Base-by-base conservation (phyloP, 208 protist genomes). In the Balamuthia mandrillaris region DNA sequence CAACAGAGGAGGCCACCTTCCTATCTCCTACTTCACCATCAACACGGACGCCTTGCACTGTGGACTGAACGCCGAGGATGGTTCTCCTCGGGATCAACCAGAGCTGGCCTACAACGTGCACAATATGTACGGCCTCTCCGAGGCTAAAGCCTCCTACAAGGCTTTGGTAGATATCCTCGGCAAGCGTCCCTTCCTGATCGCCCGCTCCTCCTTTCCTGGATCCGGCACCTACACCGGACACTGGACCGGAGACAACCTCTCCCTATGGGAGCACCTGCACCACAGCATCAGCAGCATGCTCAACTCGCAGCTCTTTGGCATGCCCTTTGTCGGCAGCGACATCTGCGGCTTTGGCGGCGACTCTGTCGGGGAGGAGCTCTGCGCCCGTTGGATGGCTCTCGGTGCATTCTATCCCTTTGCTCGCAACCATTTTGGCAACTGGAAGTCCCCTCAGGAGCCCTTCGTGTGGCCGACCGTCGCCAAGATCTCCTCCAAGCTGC, bases 191-290 rank as follows among this genome's bases (percentile, higher is more conserved):
- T 90, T 94, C 18, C 61, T 94, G 18, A 77, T 93, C 21, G 83
- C 39, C 24, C 54, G 92, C 29, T 87, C 81, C 24, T 84, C 87
- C 9, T 93, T 66, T 39, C 58, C 89, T 31, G 85, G 86, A 21
- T n/a, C 63, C 14, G 89, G 90, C 4, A 2, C 3, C 10, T 45
- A 91, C 21, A 49, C 41, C 45, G 74, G 58, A 24, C 93, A 96
- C 87, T 97, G 95, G 95, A 87, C 96, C 21, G 95, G 95, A 41
- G 95, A 96, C 84, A 96, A 96, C 82, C 7, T 44, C 1, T 83
- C 27, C 37, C 68, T 79, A 12, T 95, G 66, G 45, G 12, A 63
- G 6, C 65, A 94, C 39, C 61, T 96, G 49, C 70, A 75, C 24
- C 35, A 54, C 9, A 94, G 90, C 0, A 96, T 97, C 72, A 44